Percentiles rank a stretch among this genome's conserved stretches.
Evolutionary conservation across 2,329 filamentous ascomycete genomes (phyloP).

Genomic region (Colletotrichum sp.): DNA sequence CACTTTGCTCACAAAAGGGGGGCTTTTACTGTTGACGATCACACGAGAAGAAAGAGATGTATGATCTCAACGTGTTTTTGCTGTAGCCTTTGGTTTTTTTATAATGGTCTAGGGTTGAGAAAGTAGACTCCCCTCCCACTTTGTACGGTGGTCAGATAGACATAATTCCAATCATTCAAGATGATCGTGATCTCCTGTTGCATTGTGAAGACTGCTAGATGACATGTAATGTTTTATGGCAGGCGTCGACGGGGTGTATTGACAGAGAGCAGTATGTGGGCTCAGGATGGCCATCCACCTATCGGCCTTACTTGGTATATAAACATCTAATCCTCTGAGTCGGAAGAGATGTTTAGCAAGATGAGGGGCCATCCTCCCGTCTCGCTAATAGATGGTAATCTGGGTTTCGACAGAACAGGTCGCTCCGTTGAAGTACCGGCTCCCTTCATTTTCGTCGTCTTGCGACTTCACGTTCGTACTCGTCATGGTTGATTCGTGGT

Average conservation of each 20-base stretch:
- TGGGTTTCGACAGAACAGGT: not conserved
- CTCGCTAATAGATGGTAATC: not conserved
- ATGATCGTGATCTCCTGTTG: too few relatives aligned
- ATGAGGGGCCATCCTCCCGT: not conserved
- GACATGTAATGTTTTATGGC: too few relatives aligned
- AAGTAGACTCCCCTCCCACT: not conserved
- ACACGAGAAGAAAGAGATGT: not conserved
- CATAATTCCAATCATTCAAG: conserved; percentile 1
- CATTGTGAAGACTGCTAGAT: too few relatives aligned
- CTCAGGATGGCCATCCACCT: too few relatives aligned
- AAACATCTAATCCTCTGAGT: not conserved
- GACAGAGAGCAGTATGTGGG: not conserved
- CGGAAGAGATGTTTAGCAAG: not conserved
- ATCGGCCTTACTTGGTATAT: not conserved
- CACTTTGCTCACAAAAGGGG: not conserved
- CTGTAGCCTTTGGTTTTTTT: not conserved
- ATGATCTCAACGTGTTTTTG: not conserved
- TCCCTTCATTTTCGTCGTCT: too few relatives aligned
- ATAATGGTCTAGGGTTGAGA: conserved; percentile 8
- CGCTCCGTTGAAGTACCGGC: not conserved
- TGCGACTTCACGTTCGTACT: not conserved
- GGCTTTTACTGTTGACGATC: not conserved
- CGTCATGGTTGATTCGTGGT: not conserved
- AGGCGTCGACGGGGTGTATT: not conserved
- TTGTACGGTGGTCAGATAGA: not conserved